These are phyloP conservation scores for Laburnicola sp. DNA, from an alignment of 2,329 filamentous ascomycete genomes.

Conservation along the genomic window DNA sequence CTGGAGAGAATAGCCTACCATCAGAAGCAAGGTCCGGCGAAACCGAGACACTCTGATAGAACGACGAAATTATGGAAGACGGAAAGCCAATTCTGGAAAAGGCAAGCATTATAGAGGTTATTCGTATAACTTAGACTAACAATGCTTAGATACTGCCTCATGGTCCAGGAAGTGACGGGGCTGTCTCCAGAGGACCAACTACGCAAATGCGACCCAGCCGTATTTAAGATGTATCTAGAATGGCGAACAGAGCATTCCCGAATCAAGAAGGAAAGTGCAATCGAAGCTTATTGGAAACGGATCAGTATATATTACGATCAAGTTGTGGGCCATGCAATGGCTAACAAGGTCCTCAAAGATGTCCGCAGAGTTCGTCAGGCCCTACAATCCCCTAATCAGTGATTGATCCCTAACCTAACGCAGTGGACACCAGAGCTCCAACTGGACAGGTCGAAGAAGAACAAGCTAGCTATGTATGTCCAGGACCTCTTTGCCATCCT, in stretches of 20 bases:
- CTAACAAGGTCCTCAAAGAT: constrained; percentile 14
- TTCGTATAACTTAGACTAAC: too few relatives aligned
- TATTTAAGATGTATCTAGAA: too few relatives aligned
- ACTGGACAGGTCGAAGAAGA: constrained; percentile 21
- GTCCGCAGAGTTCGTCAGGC: constrained; percentile 20
- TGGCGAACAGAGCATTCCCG: constrained; percentile 15
- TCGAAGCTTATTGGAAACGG: constrained; percentile 18
- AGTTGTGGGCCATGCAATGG: constrained; percentile 15
- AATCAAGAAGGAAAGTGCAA: constrained; percentile 20
- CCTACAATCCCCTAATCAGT: not conserved
- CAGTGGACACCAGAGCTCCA: constrained; percentile 21
- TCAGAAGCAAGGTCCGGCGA: constrained; percentile 4
- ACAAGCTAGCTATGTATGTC: constrained; percentile 12
- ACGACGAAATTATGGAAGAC: constrained; percentile 8
- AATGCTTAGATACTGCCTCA: constrained; percentile 12
- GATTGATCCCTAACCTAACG: constrained; percentile 10
- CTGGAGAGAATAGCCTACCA: not conserved
- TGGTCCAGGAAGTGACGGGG: constrained; percentile 13
- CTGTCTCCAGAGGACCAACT: constrained; percentile 14
- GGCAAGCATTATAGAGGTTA: too few relatives aligned
- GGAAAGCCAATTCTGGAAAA: constrained; percentile 6
- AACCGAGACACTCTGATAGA: constrained; percentile 2
- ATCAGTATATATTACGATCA: not conserved
- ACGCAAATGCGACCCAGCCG: constrained; percentile 5
- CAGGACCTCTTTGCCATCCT: too few relatives aligned